These are phyloP conservation scores for Isoetes taiwanensis DNA, from an alignment of 75 land plant genomes.

Conservation along the genomic window DNA sequence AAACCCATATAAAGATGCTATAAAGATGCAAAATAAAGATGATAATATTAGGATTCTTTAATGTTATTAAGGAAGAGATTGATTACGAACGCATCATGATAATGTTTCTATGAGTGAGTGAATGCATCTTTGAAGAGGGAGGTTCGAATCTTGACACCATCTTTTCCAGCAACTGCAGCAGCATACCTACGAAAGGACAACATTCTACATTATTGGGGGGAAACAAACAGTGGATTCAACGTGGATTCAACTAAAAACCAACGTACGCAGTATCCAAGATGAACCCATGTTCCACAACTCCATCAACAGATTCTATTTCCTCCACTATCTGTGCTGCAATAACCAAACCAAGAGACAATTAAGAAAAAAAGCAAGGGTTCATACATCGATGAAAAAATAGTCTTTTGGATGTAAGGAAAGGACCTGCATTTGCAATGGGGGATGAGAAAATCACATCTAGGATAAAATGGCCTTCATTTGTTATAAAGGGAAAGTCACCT, in stretches of 20 bases:
- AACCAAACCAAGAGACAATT: no score
- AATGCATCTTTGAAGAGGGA: conserved; percentile 20
- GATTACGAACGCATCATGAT: no score
- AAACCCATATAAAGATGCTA: no score
- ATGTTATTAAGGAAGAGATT: no score
- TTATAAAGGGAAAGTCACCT: conserved; percentile 51
- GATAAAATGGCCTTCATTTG: conserved; percentile 51
- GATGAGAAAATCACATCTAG: conserved; percentile 65
- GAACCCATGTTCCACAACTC: conserved; percentile 21
- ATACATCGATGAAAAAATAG: no score
- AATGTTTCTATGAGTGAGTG: no score
- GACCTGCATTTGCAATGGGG: conserved; percentile 39
- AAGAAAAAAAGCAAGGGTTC: no score
- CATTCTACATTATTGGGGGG: neutral
- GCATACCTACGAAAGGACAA: conserved; percentile 14
- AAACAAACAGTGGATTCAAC: neutral
- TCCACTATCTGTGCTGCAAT: conserved; percentile 16
- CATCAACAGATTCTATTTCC: conserved; percentile 12
- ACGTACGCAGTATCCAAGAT: conserved; percentile 21
- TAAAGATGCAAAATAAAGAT: no score
- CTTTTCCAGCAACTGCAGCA: conserved; percentile 15
- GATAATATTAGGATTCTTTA: no score
- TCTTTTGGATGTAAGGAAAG: no score
- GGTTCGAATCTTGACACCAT: conserved; percentile 21
- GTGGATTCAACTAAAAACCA: neutral